phyloP scores from a whole-genome alignment of 1,284 basidiomycete genomes.

The Malassezia japonica region DNA sequence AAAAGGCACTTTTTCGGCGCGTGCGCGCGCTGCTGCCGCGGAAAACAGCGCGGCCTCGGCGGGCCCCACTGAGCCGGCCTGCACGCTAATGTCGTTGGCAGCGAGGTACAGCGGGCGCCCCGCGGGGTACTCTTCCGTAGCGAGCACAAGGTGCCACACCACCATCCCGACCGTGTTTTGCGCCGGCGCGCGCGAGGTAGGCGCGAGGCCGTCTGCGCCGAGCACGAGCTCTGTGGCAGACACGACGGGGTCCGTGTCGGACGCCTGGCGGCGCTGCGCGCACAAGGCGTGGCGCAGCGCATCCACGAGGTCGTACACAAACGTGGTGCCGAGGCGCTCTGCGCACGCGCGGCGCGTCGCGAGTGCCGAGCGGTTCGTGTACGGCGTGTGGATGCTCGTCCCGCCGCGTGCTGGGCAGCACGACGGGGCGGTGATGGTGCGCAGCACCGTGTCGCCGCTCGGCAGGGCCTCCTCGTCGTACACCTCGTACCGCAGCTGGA shows the following conservation, averaged over 20 bases:
- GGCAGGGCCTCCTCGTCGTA: constrained; percentile 96
- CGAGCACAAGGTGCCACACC: too few relatives aligned
- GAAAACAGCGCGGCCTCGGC: too few relatives aligned
- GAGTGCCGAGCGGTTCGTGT: constrained; percentile 95
- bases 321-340: constrained; percentile 96
- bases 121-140: too few relatives aligned
- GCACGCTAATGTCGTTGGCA: too few relatives aligned
- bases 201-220: constrained; percentile 83
- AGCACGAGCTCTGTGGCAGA: constrained; percentile 57
- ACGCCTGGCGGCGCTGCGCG: constrained; percentile 55
- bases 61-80: too few relatives aligned
- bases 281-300: constrained; percentile 92
- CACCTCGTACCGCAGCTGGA: constrained; percentile 96
- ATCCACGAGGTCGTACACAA: constrained; percentile 96
- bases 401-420: constrained; percentile 13
- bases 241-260: constrained; percentile 30
- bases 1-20: too few relatives aligned
- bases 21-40: too few relatives aligned
- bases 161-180: too few relatives aligned
- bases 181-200: too few relatives aligned
- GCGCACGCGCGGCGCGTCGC: constrained; percentile 97
- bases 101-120: too few relatives aligned
- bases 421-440: too few relatives aligned
- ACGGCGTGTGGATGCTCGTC: constrained; percentile 57
- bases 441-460: constrained; percentile 83